Percentiles rank a stretch among this genome's conserved stretches.
These are phyloP conservation scores for Citrus glauca DNA, from an alignment of 345 rosid species.

Conservation along the genomic window DNA sequence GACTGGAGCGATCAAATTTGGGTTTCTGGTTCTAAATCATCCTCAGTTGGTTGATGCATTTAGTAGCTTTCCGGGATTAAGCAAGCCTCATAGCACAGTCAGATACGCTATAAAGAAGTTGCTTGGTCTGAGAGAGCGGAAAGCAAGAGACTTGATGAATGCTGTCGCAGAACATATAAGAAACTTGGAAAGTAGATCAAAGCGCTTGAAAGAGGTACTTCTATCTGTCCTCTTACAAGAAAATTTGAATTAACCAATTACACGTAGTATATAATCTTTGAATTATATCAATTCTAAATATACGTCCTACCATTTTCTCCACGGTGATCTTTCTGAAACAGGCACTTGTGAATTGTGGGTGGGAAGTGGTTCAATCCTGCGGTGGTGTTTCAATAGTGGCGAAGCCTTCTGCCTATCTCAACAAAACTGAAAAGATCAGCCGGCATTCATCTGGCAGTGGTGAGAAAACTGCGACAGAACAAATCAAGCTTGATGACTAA, in stretches of 20 bases:
- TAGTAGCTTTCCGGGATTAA: too few species aligned
- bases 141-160: too few species aligned
- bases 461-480: constrained; percentile 10
- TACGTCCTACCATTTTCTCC: too few species aligned
- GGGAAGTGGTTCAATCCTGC: neutral
- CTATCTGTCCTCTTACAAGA: neutral
- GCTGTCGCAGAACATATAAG: too few species aligned
- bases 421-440: constrained; percentile 44
- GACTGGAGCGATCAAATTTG: constrained; percentile 67
- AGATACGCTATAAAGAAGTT: too few species aligned
- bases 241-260: neutral
- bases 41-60: too few species aligned
- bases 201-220: too few species aligned
- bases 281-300: neutral
- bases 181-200: too few species aligned
- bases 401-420: constrained; percentile 63
- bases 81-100: too few species aligned
- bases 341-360: too few species aligned
- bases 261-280: neutral
- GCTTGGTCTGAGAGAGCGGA: too few species aligned
- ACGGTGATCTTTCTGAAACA: too few species aligned
- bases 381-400: constrained; percentile 89
- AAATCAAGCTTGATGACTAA: constrained; percentile 55
- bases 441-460: constrained; percentile 8
- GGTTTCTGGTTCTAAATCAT: constrained; percentile 58